Percentiles rank a stretch among this genome's conserved stretches.
Conservation (phyloP, 73 alveolate species). For the Paramecium biaurelia region DNA sequence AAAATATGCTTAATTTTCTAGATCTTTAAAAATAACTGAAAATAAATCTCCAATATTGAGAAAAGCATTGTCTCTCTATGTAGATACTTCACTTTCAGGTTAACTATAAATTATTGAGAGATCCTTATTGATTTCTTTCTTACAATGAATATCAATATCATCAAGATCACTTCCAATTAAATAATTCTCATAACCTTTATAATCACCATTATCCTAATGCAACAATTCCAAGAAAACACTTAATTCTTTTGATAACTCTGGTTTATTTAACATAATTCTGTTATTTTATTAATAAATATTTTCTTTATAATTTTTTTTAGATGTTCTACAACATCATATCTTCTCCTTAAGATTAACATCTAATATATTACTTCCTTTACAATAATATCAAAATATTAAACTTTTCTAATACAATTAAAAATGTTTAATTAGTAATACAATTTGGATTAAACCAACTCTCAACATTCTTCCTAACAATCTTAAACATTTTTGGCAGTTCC, state of each 20-base stretch:
- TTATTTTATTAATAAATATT: background rate
- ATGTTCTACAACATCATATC: background rate
- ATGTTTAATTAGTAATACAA: constrained; percentile 37
- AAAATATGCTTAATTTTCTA: background rate
- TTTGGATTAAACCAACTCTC: constrained; percentile 8
- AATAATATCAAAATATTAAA: background rate
- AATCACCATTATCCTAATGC: background rate
- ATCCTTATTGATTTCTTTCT: background rate
- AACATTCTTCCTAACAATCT: constrained; percentile 23
- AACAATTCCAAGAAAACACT: constrained; percentile 23
- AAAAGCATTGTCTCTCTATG: constrained; percentile 16
- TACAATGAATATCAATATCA: background rate
- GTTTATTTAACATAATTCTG: background rate
- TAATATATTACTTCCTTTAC: background rate
- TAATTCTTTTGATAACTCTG: constrained; percentile 20
- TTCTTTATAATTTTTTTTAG: background rate
- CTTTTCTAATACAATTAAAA: background rate
- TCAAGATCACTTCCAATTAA: constrained; percentile 17
- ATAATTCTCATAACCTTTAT: constrained; percentile 32
- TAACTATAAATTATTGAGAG: constrained; percentile 17
- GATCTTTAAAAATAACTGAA: background rate
- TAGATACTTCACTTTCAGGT: constrained; percentile 45
- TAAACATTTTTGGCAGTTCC: constrained; percentile 53
- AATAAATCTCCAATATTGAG: background rate
- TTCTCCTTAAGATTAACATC: background rate